Evolutionary conservation across 225 moss, liverwort and hornwort genomes (phyloP).

Genomic region (Rhytidiadelphus loreus): DNA sequence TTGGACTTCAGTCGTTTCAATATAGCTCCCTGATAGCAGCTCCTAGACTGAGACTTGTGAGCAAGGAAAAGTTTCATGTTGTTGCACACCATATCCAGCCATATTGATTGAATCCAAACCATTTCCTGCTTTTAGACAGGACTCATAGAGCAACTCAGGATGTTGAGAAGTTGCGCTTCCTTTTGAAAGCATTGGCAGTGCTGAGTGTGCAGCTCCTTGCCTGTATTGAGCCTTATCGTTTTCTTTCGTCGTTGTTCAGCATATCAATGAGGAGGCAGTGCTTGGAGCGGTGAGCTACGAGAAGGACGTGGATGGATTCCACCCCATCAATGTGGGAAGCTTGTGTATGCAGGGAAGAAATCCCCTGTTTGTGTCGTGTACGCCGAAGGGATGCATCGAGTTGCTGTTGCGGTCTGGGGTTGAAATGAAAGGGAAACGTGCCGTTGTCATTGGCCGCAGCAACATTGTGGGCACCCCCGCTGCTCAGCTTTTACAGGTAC

Average conservation of each 20-base stretch:
- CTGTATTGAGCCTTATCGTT: neutral
- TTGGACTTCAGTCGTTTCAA: neutral
- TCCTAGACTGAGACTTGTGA: neutral
- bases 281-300: conserved; percentile 64
- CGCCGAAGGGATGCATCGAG: conserved; percentile 89
- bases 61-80: neutral
- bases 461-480: conserved; percentile 96
- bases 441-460: conserved; percentile 86
- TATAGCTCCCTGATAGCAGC: neutral
- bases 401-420: conserved; percentile 57
- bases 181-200: neutral
- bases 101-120: neutral
- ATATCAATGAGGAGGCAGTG: conserved; percentile 73
- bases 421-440: conserved; percentile 64
- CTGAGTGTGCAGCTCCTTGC: neutral
- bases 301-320: conserved; percentile 98
- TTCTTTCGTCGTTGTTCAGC: conserved; percentile 8
- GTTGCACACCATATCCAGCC: neutral
- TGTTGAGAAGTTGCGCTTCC: neutral
- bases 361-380: conserved; percentile 73
- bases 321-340: conserved; percentile 85
- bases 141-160: neutral
- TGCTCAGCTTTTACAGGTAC: conserved; percentile 59
- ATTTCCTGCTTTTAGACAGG: neutral
- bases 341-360: conserved; percentile 81